Evolutionary conservation across 768 basidiomycete species (phyloP), one percentile per base, ranked within the genome.

Genomic region (Botryobasidium botryosum): DNA sequence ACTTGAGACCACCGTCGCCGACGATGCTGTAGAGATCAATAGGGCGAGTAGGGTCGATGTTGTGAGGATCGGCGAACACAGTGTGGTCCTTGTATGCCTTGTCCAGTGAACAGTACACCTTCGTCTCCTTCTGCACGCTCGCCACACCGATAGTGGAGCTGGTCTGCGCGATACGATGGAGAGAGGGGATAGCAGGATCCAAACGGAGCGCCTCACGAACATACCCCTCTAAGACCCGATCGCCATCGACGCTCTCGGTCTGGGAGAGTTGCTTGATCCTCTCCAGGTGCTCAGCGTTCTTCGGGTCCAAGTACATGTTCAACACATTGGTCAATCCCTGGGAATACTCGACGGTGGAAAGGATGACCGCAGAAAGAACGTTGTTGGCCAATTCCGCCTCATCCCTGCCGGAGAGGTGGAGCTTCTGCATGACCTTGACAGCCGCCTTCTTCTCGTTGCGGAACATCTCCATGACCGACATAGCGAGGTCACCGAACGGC

Each of bases 151-250:
- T 27, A 12, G 40, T 15, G 7, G 8, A 13, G 23, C 12, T 21
- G 24, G 8, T 21, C 7, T 21, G 13, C 13, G 28, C 40, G 13
- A 26, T 12, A 24, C 40, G 40, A 29, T 2, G 29, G 2, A 39
- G 6, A 3, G 5, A 40, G n/a, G 35, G 17, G 27, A 17, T 20
- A 17, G n/a, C 40, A 33, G 46, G 44, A 33, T 17, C 18, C 35
- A 29, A 26, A 42, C 40, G 40, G 23, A 42, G 40, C 25, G 40
- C 40, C 23, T 42, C 40, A 29, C 40, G 40, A 42, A 42, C 26
- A 27, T 42, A 42, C 15, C 40, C 40, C 12, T 26, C 26, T 8
- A 42, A 24, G 28, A 21, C n/a, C n/a, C n/a, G n/a, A n/a, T n/a
- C n/a, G n/a, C n/a, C n/a, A n/a, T n/a, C n/a, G n/a, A n/a, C n/a